Conservation (phyloP, 805 yeast genomes). For the Tetrapisispora fleetii region DNA sequence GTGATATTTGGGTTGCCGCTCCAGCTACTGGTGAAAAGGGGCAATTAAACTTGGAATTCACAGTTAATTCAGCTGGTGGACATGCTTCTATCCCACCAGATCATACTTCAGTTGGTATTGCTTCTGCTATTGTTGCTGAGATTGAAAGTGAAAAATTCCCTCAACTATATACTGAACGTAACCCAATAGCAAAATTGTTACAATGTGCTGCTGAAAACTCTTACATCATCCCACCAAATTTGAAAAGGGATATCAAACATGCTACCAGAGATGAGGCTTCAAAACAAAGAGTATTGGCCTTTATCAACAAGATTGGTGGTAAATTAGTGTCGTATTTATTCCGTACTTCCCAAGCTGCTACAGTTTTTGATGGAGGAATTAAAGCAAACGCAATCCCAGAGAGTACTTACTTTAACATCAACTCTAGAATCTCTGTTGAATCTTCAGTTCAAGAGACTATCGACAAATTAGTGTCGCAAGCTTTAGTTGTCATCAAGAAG, state of each 20-base stretch:
- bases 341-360: constrained; percentile 56
- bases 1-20: constrained; percentile 38
- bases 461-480: constrained; percentile 31
- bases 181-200: constrained; percentile 49
- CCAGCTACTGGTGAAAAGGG: constrained; percentile 59
- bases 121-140: constrained; percentile 44
- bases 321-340: constrained; percentile 16
- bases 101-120: constrained; percentile 70
- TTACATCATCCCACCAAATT: constrained; percentile 11
- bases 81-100: constrained; percentile 76
- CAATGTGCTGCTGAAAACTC: constrained; percentile 55
- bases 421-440: constrained; percentile 57
- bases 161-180: constrained; percentile 33
- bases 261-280: constrained; percentile 27
- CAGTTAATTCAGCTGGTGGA: constrained; percentile 59
- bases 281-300: neutral
- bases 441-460: constrained; percentile 37
- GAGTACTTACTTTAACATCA: constrained; percentile 40
- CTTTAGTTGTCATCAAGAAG: constrained; percentile 36
- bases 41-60: constrained; percentile 41
- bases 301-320: constrained; percentile 10
- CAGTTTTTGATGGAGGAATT: constrained; percentile 60
- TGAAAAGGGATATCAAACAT: constrained; percentile 23
- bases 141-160: constrained; percentile 47
- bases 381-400: constrained; percentile 76